Percentiles rank a stretch among this genome's conserved stretches.
Conservation (phyloP, 2,329 filamentous ascomycete species). For the Alternaria infectoria region DNA sequence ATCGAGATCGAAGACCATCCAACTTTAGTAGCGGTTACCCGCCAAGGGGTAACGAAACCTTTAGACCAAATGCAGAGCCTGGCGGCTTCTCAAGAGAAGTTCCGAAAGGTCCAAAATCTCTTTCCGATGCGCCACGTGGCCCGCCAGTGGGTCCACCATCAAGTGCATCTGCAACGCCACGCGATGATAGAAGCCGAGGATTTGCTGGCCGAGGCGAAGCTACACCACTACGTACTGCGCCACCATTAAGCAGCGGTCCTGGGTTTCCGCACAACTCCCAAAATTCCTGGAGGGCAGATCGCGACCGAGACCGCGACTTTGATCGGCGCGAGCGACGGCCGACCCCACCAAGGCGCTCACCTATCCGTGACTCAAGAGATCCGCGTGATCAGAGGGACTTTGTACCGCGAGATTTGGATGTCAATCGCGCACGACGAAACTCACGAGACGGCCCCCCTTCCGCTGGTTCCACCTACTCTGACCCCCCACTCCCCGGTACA, state of each 20-base stretch:
- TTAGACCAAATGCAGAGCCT: slow-evolving; percentile 38
- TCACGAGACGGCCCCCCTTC: slow-evolving; percentile 77
- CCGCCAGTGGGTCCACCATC: slow-evolving; percentile 40
- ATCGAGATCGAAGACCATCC: slow-evolving; percentile 72
- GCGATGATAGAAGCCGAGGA: slow-evolving; percentile 63
- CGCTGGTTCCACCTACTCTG: slow-evolving; percentile 73
- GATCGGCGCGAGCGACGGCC: slow-evolving; percentile 65
- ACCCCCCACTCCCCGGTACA: slow-evolving; percentile 63
- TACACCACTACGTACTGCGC: slow-evolving; percentile 63
- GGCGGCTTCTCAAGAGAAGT: slow-evolving; percentile 61
- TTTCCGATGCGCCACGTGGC: slow-evolving; percentile 67
- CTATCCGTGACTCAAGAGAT: slow-evolving; percentile 63
- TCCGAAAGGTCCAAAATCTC: slow-evolving; percentile 80
- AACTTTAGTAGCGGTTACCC: slow-evolving; percentile 64
- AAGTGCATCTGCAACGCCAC: slow-evolving; percentile 54
- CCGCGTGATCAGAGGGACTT: slow-evolving; percentile 67
- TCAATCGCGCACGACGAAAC: slow-evolving; percentile 69
- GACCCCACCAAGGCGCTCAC: slow-evolving; percentile 69
- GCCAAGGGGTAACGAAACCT: slow-evolving; percentile 51
- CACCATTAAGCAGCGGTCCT: slow-evolving; percentile 51
- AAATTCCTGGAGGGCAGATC: slow-evolving; percentile 57
- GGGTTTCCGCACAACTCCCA: slow-evolving; percentile 53
- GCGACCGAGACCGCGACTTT: slow-evolving; percentile 58
- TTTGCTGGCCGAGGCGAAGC: slow-evolving; percentile 67
- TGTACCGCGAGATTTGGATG: slow-evolving; percentile 67